Percentiles rank a stretch among this genome's conserved stretches.
These are phyloP conservation scores for Beauveria bassiana DNA, from an alignment of 2,329 filamentous ascomycete genomes.

Conservation along the genomic window DNA sequence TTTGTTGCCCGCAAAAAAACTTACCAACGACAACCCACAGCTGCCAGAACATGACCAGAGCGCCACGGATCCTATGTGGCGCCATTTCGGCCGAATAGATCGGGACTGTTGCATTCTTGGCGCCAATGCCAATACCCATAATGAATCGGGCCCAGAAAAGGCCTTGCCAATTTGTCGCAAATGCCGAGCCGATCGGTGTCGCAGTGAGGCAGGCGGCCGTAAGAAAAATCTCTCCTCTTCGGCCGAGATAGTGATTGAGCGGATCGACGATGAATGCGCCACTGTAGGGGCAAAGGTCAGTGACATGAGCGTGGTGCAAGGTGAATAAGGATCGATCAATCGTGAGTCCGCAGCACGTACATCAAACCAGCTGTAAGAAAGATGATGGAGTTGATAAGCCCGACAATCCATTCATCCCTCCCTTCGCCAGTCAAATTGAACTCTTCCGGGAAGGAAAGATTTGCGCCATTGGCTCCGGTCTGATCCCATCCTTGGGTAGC, in stretches of 20 bases:
- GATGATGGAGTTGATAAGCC: constrained; percentile 26
- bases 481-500: constrained; percentile 57
- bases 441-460: constrained; percentile 47
- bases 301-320: neutral
- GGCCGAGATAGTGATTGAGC: constrained; percentile 55
- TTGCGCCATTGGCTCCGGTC: constrained; percentile 55
- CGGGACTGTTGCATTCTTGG: constrained; percentile 56
- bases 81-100: constrained; percentile 68
- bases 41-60: constrained; percentile 72
- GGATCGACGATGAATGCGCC: constrained; percentile 31
- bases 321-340: neutral
- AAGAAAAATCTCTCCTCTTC: constrained; percentile 60
- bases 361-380: constrained; percentile 45
- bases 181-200: constrained; percentile 47
- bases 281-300: constrained; percentile 12
- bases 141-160: constrained; percentile 58
- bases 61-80: constrained; percentile 58
- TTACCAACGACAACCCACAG: constrained; percentile 24
- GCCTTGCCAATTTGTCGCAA: constrained; percentile 57
- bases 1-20: neutral
- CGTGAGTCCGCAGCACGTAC: constrained; percentile 27
- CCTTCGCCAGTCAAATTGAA: constrained; percentile 28
- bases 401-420: constrained; percentile 36
- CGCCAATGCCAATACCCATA: constrained; percentile 61
- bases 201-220: constrained; percentile 42